Evolutionary conservation across 2,329 filamentous ascomycete genomes (phyloP).

Genomic region (Taxawa tesnikishii): DNA sequence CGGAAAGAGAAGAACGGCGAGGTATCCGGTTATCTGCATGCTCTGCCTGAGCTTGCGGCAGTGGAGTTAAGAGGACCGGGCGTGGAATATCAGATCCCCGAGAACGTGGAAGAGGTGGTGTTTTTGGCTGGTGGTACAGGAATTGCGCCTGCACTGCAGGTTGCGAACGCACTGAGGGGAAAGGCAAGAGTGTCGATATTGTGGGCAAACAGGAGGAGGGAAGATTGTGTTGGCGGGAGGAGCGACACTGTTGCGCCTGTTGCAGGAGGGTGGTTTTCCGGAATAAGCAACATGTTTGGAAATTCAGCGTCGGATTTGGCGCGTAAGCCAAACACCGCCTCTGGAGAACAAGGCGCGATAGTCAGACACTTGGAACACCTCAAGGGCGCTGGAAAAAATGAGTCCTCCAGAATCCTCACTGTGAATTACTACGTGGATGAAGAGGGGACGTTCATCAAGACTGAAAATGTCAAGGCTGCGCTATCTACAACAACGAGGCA

Average conservation of each 20-base stretch:
- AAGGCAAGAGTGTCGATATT: conserved; percentile 51
- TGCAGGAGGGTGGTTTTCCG: conserved; percentile 1
- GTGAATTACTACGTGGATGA: conserved; percentile 76
- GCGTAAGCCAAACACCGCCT: conserved; percentile 2
- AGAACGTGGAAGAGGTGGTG: conserved; percentile 47
- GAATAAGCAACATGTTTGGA: neutral
- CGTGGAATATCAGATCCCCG: conserved; percentile 47
- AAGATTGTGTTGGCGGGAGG: conserved; percentile 52
- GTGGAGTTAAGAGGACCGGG: conserved; percentile 73
- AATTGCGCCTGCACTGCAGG: conserved; percentile 79
- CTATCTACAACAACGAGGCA: conserved; percentile 6
- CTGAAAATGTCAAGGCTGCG: conserved; percentile 21
- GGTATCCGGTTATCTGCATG: conserved; percentile 69
- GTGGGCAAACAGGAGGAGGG: conserved; percentile 63
- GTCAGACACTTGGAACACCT: conserved; percentile 58
- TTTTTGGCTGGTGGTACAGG: conserved; percentile 91
- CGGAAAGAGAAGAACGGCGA: conserved; percentile 70
- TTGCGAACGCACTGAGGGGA: conserved; percentile 41
- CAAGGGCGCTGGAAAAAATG: conserved; percentile 46
- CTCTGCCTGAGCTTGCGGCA: conserved; percentile 19
- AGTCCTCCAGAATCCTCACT: neutral
- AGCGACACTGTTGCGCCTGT: conserved; percentile 30
- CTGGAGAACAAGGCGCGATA: conserved; percentile 43
- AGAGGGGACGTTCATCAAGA: conserved; percentile 53
- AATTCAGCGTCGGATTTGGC: neutral